phyloP scores from a whole-genome alignment of 306 rosid species.

The Canavalia ensiformis region DNA sequence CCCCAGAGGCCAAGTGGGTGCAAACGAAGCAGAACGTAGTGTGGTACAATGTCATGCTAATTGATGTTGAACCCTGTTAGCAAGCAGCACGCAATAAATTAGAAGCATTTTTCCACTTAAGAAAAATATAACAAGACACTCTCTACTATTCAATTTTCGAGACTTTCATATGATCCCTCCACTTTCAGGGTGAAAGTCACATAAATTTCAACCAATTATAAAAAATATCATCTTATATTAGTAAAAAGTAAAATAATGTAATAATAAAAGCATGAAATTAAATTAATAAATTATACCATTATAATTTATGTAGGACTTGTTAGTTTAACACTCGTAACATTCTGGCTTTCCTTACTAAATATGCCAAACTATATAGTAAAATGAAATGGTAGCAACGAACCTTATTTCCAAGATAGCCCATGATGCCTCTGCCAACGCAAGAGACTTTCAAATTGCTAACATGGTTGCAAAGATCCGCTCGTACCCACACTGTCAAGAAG shows the following conservation, averaged over 20 bases:
- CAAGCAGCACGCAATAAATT: not conserved
- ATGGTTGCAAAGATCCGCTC: conserved; percentile 56
- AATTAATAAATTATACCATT: not conserved
- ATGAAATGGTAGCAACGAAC: conserved; percentile 48
- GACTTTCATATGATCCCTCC: no score
- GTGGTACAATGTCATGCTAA: conserved; percentile 76
- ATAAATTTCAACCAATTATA: no score
- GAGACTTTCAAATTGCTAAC: conserved; percentile 69
- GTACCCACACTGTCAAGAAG: conserved; percentile 84
- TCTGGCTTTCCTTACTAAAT: no score
- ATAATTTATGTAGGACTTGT: not conserved
- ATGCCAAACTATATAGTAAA: no score
- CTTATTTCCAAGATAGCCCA: conserved; percentile 98
- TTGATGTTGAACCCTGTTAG: conserved; percentile 83
- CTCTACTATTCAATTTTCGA: no score
- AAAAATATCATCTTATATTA: no score
- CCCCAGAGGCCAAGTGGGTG: conserved; percentile 93
- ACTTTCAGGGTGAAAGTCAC: no score
- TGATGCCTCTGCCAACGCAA: conserved; percentile 83
- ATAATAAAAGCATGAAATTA: no score
- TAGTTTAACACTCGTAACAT: not conserved
- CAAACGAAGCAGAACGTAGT: conserved; percentile 89
- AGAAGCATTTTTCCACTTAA: not conserved
- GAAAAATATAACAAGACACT: no score
- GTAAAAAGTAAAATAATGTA: no score